Conservation (phyloP, 2,329 filamentous ascomycete species). For the Talaromyces sp. region DNA sequence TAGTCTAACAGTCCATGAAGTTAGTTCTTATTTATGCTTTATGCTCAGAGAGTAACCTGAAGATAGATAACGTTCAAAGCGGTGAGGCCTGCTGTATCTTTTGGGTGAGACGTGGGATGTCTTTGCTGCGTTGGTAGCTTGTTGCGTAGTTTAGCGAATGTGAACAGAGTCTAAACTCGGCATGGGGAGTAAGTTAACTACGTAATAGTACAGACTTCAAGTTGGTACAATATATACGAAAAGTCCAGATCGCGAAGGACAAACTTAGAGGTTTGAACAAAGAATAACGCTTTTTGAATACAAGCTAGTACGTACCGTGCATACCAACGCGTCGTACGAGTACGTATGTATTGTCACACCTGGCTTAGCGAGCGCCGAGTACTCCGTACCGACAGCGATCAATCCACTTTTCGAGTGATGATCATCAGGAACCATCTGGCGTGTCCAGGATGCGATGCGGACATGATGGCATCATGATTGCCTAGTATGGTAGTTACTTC, state of each 20-base stretch:
- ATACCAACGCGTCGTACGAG: not conserved
- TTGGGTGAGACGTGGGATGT: not conserved
- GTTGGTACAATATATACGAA: not conserved
- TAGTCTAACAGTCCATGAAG: not conserved
- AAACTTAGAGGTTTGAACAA: not conserved
- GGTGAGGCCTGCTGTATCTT: not conserved
- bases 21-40: too few relatives aligned
- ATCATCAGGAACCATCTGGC: slow-evolving; percentile 11
- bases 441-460: not conserved
- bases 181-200: not conserved
- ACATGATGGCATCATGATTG: slow-evolving; percentile 7
- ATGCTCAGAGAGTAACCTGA: not conserved
- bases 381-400: not conserved
- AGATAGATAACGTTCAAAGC: not conserved
- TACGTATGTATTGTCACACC: not conserved
- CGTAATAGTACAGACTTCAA: not conserved
- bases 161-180: not conserved
- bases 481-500: not conserved
- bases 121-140: slow-evolving; percentile 6
- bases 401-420: slow-evolving; percentile 12
- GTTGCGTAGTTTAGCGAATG: not conserved
- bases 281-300: not conserved
- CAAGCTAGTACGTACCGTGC: not conserved
- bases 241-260: not conserved
- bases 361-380: not conserved